A percentile compares a stretch with the other conserved stretches of the same genome.
Conservation (phyloP, 495 filamentous ascomycete genomes). For the Glonium stellatum region DNA sequence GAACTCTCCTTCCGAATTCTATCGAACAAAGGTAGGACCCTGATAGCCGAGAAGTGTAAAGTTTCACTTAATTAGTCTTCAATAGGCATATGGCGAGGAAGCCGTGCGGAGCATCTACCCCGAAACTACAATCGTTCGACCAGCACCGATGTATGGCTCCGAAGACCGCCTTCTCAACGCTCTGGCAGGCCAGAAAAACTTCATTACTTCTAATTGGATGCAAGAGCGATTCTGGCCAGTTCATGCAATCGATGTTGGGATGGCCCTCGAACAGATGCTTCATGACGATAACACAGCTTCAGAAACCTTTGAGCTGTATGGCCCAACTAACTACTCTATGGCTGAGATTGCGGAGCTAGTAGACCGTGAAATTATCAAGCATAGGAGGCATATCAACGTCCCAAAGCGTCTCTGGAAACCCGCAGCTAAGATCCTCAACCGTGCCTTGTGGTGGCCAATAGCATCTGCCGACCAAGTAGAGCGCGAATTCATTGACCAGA, state of each 20-base stretch:
- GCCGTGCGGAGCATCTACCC: slow-evolving; percentile 87
- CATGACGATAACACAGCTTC: slow-evolving; percentile 82
- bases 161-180: slow-evolving; percentile 88
- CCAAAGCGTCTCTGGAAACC: slow-evolving; percentile 74
- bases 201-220: slow-evolving; percentile 89
- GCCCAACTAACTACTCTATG: slow-evolving; percentile 85
- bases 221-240: slow-evolving; percentile 86
- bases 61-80: neutral
- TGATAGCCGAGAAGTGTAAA: neutral
- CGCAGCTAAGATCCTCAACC: slow-evolving; percentile 63
- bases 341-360: slow-evolving; percentile 81
- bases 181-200: slow-evolving; percentile 67
- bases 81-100: slow-evolving; percentile 53
- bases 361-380: slow-evolving; percentile 85
- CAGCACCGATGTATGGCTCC: slow-evolving; percentile 87
- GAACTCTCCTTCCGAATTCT: slow-evolving; percentile 78
- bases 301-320: slow-evolving; percentile 92
- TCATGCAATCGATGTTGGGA: slow-evolving; percentile 70
- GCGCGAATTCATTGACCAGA: slow-evolving; percentile 89
- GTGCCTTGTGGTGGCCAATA: slow-evolving; percentile 77
- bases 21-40: slow-evolving; percentile 66
- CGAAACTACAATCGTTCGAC: slow-evolving; percentile 95
- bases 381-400: slow-evolving; percentile 83
- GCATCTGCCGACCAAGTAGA: slow-evolving; percentile 82
- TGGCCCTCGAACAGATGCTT: slow-evolving; percentile 79